Conservation (phyloP, 805 yeast species). For the Metschnikowia gruessii region DNA sequence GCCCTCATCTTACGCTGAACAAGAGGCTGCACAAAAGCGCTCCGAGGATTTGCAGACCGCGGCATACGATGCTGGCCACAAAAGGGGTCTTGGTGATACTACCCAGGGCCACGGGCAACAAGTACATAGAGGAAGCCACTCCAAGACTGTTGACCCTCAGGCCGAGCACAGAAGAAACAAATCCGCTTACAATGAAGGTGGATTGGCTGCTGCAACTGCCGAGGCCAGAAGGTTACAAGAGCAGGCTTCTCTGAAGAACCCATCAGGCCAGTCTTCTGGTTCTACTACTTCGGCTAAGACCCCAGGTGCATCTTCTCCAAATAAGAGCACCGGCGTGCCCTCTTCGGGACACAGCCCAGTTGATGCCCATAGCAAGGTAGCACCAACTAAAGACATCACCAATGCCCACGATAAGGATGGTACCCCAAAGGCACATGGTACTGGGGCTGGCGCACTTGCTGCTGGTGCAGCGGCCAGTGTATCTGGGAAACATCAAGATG, state of each 20-base stretch:
- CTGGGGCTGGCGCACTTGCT: neutral
- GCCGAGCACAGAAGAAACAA: constrained; percentile 30
- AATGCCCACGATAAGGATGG: neutral
- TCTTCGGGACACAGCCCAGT: neutral
- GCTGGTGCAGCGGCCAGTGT: constrained; percentile 13
- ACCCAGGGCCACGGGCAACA: neutral
- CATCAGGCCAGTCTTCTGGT: neutral
- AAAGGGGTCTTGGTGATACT: constrained; percentile 12
- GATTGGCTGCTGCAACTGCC: constrained; percentile 23
- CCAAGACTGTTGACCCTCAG: constrained; percentile 18
- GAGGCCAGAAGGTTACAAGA: constrained; percentile 11
- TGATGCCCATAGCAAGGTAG: neutral
- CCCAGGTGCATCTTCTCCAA: too few species aligned
- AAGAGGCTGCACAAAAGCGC: constrained; percentile 14
- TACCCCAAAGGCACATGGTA: neutral
- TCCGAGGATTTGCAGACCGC: constrained; percentile 16
- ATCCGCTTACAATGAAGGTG: constrained; percentile 31
- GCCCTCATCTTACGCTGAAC: constrained; percentile 21
- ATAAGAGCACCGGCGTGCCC: neutral
- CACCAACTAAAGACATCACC: neutral
- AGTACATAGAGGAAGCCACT: neutral
- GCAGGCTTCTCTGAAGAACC: neutral
- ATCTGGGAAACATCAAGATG: neutral
- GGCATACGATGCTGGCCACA: constrained; percentile 21
- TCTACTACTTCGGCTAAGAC: too few species aligned